These are phyloP conservation scores for Caryocar brasiliense DNA, from an alignment of 441 rosid species.

Conservation along the genomic window DNA sequence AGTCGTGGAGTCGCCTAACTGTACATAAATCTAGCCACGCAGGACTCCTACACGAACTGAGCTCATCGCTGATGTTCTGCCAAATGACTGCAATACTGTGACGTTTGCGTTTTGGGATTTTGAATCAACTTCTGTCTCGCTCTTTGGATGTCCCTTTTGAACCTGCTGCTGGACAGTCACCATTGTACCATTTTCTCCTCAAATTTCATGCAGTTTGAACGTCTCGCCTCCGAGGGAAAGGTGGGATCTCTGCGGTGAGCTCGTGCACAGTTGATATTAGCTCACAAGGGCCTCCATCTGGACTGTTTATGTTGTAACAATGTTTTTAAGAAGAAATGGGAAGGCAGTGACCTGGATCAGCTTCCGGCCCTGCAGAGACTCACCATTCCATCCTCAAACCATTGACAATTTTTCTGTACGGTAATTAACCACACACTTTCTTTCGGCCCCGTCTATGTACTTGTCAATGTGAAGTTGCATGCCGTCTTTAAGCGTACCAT, in stretches of 20 bases:
- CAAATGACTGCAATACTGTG: slow-evolving; percentile 8
- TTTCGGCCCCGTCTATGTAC: neutral
- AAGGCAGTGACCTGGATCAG: neutral
- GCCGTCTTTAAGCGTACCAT: neutral
- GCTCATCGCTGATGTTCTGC: slow-evolving; percentile 5
- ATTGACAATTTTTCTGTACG: slow-evolving; percentile 4
- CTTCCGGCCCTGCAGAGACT: slow-evolving; percentile 3
- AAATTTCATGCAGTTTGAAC: neutral
- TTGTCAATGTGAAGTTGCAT: neutral
- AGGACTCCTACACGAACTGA: neutral
- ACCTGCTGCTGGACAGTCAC: neutral
- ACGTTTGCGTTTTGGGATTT: slow-evolving; percentile 4
- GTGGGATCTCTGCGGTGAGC: too few relatives aligned
- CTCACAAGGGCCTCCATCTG: too few relatives aligned
- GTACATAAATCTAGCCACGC: slow-evolving; percentile 1
- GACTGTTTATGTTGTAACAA: neutral
- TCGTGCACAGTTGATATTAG: too few relatives aligned
- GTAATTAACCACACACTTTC: neutral
- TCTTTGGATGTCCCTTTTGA: neutral
- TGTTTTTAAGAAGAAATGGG: neutral
- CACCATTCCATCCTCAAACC: slow-evolving; percentile 9
- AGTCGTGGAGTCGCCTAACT: neutral
- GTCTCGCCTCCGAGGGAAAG: too few relatives aligned
- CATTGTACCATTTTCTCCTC: slow-evolving; percentile 4
- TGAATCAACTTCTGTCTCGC: neutral